Conservation (phyloP, 768 basidiomycete genomes). For the Rhodocollybia butyracea region DNA sequence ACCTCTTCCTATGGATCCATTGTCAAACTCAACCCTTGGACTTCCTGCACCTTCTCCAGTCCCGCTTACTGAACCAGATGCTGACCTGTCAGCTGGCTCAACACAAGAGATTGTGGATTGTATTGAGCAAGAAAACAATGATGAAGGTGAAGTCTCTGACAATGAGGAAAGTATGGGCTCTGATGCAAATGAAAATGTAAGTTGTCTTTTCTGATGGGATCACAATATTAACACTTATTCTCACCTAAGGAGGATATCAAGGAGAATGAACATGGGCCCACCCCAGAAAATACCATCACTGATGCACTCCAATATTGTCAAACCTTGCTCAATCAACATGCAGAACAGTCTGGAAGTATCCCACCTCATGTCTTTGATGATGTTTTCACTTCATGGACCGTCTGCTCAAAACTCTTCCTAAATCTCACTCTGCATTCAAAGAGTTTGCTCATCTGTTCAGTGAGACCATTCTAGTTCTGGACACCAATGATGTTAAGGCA, state of each 20-base stretch:
- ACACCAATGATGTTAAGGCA: slow-evolving; percentile 5
- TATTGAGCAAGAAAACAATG: too few species aligned
- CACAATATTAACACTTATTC: too few species aligned
- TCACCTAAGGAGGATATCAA: too few species aligned
- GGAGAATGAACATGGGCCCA: neutral
- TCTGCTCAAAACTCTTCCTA: neutral
- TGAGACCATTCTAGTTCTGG: slow-evolving; percentile 8
- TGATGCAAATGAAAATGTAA: too few species aligned
- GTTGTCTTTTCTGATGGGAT: too few species aligned
- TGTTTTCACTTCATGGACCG: slow-evolving; percentile 10
- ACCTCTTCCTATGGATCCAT: slow-evolving; percentile 2
- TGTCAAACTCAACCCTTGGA: neutral
- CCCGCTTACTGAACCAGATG: neutral
- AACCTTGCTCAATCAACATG: neutral
- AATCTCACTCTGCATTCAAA: slow-evolving; percentile 11
- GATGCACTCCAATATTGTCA: neutral
- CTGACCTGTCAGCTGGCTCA: too few species aligned
- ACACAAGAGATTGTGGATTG: too few species aligned
- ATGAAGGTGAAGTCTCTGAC: too few species aligned
- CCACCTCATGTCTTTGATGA: slow-evolving; percentile 8
- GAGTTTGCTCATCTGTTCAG: slow-evolving; percentile 9
- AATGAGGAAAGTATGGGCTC: too few species aligned
- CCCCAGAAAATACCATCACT: too few species aligned
- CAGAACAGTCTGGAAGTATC: neutral
- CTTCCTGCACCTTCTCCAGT: neutral